Evolutionary conservation across 2,329 filamentous ascomycete species (phyloP).

Genomic region (Aspergillus sp.): DNA sequence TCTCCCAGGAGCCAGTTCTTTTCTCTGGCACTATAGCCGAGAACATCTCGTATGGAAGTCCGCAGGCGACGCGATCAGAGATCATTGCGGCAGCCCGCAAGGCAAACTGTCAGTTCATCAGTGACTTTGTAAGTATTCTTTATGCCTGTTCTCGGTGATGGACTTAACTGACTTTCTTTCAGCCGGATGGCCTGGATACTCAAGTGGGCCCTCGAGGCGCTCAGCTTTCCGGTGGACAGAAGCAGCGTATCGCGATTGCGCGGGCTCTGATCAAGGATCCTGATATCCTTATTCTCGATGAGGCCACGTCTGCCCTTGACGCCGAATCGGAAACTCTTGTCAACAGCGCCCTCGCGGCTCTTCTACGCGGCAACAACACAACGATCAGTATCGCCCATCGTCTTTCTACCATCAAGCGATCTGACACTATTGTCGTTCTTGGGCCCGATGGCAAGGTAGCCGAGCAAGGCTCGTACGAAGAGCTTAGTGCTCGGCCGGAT

Average conservation of each 20-base stretch:
- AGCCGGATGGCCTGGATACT: slow-evolving; percentile 91
- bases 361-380: slow-evolving; percentile 85
- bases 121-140: slow-evolving; percentile 68
- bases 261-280: slow-evolving; percentile 92
- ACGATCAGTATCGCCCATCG: slow-evolving; percentile 98
- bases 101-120: slow-evolving; percentile 95
- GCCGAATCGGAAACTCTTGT: slow-evolving; percentile 96
- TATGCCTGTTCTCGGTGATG: background rate
- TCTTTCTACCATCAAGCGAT: slow-evolving; percentile 92
- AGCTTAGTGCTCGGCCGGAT: slow-evolving; percentile 68
- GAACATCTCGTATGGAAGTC: slow-evolving; percentile 90
- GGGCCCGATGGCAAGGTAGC: slow-evolving; percentile 83
- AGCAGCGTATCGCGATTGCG: slow-evolving; percentile 96
- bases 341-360: slow-evolving; percentile 78
- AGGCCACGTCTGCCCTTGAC: slow-evolving; percentile 92
- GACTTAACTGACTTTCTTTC: slow-evolving; percentile 13
- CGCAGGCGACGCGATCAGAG: slow-evolving; percentile 72
- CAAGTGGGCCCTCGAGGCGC: slow-evolving; percentile 89
- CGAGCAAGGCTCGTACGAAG: slow-evolving; percentile 80
- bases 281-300: slow-evolving; percentile 94
- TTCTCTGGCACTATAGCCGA: slow-evolving; percentile 75
- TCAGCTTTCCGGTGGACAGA: slow-evolving; percentile 92
- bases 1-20: slow-evolving; percentile 91
- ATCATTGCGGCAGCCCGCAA: slow-evolving; percentile 84
- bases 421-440: slow-evolving; percentile 90